These are phyloP conservation scores for Argentina anserina DNA, from an alignment of 306 rosid genomes.

Conservation along the genomic window DNA sequence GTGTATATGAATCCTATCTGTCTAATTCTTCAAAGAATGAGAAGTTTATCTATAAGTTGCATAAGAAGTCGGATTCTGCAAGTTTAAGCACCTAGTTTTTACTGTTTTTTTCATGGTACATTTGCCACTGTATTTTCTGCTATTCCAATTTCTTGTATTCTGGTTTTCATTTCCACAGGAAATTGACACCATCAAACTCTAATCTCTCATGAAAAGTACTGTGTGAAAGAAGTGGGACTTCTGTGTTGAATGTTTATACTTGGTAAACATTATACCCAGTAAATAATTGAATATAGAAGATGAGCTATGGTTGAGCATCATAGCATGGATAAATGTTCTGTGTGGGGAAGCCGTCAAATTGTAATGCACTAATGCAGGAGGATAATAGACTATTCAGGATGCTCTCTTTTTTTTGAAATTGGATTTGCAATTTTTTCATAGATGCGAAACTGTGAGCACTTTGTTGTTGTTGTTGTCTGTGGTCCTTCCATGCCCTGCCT, in stretches of 20 bases:
- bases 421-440: background rate
- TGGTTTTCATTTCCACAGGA: background rate
- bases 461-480: slow-evolving; percentile 27
- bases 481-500: slow-evolving; percentile 21
- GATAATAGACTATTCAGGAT: background rate
- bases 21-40: background rate
- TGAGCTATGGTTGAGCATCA: background rate
- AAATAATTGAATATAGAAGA: background rate
- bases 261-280: background rate
- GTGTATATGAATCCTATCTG: background rate
- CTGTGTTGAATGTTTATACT: background rate
- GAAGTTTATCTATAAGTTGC: background rate
- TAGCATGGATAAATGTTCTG: background rate
- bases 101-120: background rate
- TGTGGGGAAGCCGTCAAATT: background rate
- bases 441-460: slow-evolving; percentile 1
- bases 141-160: background rate
- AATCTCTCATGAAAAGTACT: background rate
- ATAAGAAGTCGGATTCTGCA: background rate
- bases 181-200: background rate
- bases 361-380: background rate
- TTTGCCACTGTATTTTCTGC: background rate
- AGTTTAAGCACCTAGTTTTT: background rate
- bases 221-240: background rate
- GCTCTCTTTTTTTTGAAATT: background rate